Percentiles rank a stretch among this genome's conserved stretches.
Evolutionary conservation across 1,284 basidiomycete species (phyloP).

Genomic region (Lignosus rhinocerotis): DNA sequence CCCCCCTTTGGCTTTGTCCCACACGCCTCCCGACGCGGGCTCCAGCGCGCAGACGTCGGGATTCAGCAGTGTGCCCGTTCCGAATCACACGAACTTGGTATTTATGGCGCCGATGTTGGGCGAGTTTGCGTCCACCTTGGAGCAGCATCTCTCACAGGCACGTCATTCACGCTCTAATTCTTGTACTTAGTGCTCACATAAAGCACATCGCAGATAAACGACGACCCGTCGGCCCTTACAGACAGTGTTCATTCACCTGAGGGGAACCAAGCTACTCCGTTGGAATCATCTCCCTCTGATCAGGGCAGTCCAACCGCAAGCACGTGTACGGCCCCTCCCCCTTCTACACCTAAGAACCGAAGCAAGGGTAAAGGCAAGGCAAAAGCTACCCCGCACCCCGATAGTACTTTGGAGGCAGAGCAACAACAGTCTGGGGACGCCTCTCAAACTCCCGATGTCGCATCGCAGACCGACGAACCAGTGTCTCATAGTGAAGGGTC

Average conservation of each 20-base stretch:
- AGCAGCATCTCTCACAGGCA: constrained; percentile 7
- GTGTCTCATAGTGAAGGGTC: neutral
- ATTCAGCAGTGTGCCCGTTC: constrained; percentile 3
- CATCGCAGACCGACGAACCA: neutral
- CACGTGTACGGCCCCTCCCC: neutral
- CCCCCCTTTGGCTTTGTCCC: constrained; percentile 2
- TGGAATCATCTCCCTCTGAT: neutral
- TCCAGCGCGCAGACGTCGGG: neutral
- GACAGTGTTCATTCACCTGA: neutral
- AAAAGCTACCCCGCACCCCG: neutral
- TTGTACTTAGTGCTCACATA: neutral
- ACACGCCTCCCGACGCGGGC: neutral
- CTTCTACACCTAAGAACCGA: constrained; percentile 11
- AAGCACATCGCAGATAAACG: neutral
- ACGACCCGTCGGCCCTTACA: neutral
- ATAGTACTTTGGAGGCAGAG: neutral
- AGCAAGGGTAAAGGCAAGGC: constrained; percentile 15
- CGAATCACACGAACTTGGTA: constrained; percentile 14
- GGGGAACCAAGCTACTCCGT: neutral
- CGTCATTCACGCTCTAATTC: neutral
- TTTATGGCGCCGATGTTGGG: constrained; percentile 29
- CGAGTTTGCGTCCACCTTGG: constrained; percentile 10
- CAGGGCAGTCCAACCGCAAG: neutral
- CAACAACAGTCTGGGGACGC: neutral
- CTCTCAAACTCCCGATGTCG: neutral